These are phyloP conservation scores for Mycena sanguinolenta DNA, from an alignment of 768 basidiomycete genomes.

Conservation along the genomic window DNA sequence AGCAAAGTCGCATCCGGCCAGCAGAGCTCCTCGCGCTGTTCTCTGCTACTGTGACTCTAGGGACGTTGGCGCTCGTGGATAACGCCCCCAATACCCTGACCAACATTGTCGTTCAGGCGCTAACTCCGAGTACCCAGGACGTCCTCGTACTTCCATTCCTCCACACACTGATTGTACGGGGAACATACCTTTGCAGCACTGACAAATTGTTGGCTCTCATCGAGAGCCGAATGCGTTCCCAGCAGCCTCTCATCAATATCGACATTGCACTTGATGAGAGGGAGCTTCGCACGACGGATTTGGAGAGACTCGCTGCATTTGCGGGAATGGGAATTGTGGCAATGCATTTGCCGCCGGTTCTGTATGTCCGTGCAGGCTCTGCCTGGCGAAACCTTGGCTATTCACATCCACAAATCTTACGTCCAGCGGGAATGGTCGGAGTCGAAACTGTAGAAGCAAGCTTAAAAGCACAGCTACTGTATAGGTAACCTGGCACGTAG, in stretches of 20 bases:
- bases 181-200: background rate
- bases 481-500: too few species aligned
- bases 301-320: background rate
- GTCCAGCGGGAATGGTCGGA: too few species aligned
- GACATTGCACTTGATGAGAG: background rate
- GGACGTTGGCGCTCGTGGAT: background rate
- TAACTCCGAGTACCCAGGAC: background rate
- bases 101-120: background rate
- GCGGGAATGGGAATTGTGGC: background rate
- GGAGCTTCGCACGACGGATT: background rate
- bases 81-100: conserved; percentile 3
- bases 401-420: too few species aligned
- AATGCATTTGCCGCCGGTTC: background rate
- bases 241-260: background rate
- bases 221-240: background rate
- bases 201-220: background rate
- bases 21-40: background rate
- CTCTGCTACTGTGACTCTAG: background rate
- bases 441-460: too few species aligned
- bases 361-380: too few species aligned
- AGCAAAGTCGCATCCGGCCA: background rate
- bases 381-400: too few species aligned
- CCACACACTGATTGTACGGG: background rate
- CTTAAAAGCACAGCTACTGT: too few species aligned
- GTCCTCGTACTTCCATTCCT: background rate